Evolutionary conservation across 2,329 filamentous ascomycete genomes (phyloP).

Genomic region (Ophiosphaerella herpotricha): DNA sequence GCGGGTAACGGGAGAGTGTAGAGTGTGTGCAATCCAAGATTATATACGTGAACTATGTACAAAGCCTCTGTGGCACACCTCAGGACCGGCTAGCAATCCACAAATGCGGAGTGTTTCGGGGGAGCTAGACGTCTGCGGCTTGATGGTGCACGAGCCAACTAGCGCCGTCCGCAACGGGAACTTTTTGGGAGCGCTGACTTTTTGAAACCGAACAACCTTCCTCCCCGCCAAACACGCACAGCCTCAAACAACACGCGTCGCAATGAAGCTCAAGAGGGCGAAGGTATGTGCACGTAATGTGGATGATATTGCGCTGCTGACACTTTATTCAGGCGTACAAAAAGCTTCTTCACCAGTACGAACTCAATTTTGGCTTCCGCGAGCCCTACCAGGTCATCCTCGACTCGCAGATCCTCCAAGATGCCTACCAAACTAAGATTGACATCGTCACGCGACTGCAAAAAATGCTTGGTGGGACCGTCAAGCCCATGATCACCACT

Average conservation of each 20-base stretch:
- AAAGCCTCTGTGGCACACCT: not conserved
- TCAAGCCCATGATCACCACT: conserved; percentile 84
- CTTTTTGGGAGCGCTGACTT: conserved; percentile 16
- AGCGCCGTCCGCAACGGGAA: not conserved
- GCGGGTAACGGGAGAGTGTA: not conserved
- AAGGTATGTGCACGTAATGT: conserved; percentile 19
- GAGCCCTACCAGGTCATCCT: conserved; percentile 83
- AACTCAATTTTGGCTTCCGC: conserved; percentile 84
- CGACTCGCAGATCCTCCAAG: conserved; percentile 82
- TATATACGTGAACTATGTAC: conserved; percentile 4
- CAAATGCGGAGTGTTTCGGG: conserved; percentile 6
- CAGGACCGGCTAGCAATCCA: not conserved
- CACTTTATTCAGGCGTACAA: conserved; percentile 69
- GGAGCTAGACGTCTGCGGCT: conserved; percentile 8
- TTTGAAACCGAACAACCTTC: not conserved
- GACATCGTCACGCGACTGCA: conserved; percentile 75
- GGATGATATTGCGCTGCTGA: not conserved
- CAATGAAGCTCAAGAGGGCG: conserved; percentile 41
- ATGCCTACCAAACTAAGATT: conserved; percentile 86
- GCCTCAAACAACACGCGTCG: conserved; percentile 9
- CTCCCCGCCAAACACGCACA: conserved; percentile 8
- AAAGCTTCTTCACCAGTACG: conserved; percentile 94
- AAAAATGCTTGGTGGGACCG: conserved; percentile 81
- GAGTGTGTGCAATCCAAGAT: conserved; percentile 6
- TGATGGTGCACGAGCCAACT: conserved; percentile 2